Conservation (phyloP, 2,329 filamentous ascomycete genomes). For the Colletotrichum magnum region DNA sequence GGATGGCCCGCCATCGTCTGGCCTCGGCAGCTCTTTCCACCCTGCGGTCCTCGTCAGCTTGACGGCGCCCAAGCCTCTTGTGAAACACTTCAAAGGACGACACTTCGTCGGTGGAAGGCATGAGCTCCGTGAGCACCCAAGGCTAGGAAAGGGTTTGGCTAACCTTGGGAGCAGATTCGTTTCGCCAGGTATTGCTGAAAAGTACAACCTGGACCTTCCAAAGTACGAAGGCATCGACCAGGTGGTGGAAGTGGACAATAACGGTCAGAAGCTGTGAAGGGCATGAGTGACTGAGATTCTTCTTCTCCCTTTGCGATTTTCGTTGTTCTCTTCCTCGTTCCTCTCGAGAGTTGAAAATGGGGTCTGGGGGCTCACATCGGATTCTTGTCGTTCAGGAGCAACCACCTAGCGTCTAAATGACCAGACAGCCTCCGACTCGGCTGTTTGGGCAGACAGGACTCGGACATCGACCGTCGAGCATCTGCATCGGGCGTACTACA, state of each 20-base stretch:
- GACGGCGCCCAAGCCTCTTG: constrained; percentile 93
- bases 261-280: constrained; percentile 66
- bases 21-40: constrained; percentile 84
- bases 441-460: constrained; percentile 73
- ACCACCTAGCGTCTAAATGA: constrained; percentile 58
- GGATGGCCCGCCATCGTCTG: constrained; percentile 81
- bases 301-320: constrained; percentile 3
- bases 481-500: constrained; percentile 55
- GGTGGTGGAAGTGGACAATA: constrained; percentile 79
- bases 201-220: constrained; percentile 88
- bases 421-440: constrained; percentile 66
- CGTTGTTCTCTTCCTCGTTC: constrained; percentile 2
- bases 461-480: constrained; percentile 69
- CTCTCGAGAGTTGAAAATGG: constrained; percentile 41
- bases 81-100: constrained; percentile 85
- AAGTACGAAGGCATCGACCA: constrained; percentile 90
- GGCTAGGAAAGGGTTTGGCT: constrained; percentile 18
- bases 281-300: constrained; percentile 27
- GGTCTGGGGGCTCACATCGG: not conserved
- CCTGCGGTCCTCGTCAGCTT: constrained; percentile 87
- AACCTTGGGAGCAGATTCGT: constrained; percentile 74
- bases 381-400: constrained; percentile 1
- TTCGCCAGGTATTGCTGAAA: constrained; percentile 81
- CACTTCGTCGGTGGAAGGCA: constrained; percentile 93
- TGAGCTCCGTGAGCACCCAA: constrained; percentile 42